Conservation (phyloP, 495 filamentous ascomycete genomes). For the Delitschia confertaspora region DNA sequence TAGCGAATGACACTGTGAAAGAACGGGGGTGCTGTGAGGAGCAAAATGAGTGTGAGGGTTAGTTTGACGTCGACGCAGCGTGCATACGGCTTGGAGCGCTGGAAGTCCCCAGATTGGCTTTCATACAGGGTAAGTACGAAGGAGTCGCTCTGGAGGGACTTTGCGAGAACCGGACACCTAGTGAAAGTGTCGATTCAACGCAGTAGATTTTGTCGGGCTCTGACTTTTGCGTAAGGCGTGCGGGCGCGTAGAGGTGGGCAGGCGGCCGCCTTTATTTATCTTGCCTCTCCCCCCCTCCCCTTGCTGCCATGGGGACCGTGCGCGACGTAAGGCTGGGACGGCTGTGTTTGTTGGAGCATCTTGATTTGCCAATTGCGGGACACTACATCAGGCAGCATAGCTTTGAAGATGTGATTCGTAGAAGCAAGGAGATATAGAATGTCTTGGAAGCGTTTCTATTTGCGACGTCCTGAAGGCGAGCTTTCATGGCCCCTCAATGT, state of each 20-base stretch:
- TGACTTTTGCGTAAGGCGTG: constrained; percentile 26
- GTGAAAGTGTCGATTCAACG: constrained; percentile 17
- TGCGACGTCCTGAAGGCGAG: too few relatives aligned
- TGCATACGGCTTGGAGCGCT: constrained; percentile 30
- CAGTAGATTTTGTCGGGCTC: constrained; percentile 28
- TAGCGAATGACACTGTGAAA: constrained; percentile 33
- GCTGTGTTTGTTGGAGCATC: constrained; percentile 7
- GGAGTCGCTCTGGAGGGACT: constrained; percentile 20
- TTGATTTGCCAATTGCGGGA: too few relatives aligned
- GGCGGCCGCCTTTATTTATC: constrained; percentile 23
- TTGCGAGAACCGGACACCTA: constrained; percentile 24
- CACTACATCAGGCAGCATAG: too few relatives aligned
- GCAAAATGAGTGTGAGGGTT: constrained; percentile 30
- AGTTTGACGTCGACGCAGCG: constrained; percentile 33
- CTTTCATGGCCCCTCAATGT: too few relatives aligned
- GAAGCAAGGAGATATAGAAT: constrained; percentile 6
- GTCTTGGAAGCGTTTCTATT: constrained; percentile 9
- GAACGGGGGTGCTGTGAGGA: constrained; percentile 13
- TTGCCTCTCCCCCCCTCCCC: too few relatives aligned
- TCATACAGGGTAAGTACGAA: constrained; percentile 13
- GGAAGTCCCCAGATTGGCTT: constrained; percentile 29
- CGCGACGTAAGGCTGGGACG: too few relatives aligned
- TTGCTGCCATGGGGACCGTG: too few relatives aligned
- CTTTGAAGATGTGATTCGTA: not conserved
- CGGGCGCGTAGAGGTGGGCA: constrained; percentile 14